Conservation (phyloP, 371 early-diverging fungal species). For the Mortierella sp. region DNA sequence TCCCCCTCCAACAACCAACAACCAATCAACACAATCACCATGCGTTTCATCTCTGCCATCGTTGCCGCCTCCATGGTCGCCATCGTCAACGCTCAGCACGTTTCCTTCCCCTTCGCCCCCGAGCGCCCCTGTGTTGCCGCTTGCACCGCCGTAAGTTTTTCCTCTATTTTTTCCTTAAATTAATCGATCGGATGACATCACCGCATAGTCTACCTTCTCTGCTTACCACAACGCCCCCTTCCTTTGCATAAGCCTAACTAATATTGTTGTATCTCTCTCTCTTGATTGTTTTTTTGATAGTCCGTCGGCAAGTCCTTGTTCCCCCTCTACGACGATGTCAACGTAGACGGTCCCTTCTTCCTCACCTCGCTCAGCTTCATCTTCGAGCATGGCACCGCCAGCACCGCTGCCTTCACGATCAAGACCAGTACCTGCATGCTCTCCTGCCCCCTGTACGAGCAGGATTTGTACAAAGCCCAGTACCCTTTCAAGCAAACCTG, state of each 20-base stretch:
- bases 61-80: constrained; percentile 26
- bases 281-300: background rate
- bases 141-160: constrained; percentile 30
- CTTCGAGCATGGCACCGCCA: constrained; percentile 53
- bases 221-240: background rate
- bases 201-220: too few relatives aligned
- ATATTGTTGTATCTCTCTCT: background rate
- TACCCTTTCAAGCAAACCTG: constrained; percentile 40
- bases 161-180: background rate
- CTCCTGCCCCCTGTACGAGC: constrained; percentile 43
- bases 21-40: background rate
- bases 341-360: constrained; percentile 37
- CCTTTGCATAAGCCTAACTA: background rate
- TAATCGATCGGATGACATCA: background rate
- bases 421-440: constrained; percentile 57
- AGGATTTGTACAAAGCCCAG: constrained; percentile 26
- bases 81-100: constrained; percentile 23
- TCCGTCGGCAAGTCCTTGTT: constrained; percentile 28
- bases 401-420: constrained; percentile 57
- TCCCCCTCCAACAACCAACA: background rate
- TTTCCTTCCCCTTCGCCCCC: constrained; percentile 35
- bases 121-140: constrained; percentile 33
- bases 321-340: constrained; percentile 21
- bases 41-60: constrained; percentile 26
- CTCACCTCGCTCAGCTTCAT: constrained; percentile 49